phyloP scores from a whole-genome alignment of 148 eudicot species.

The Selenicereus undatus region DNA sequence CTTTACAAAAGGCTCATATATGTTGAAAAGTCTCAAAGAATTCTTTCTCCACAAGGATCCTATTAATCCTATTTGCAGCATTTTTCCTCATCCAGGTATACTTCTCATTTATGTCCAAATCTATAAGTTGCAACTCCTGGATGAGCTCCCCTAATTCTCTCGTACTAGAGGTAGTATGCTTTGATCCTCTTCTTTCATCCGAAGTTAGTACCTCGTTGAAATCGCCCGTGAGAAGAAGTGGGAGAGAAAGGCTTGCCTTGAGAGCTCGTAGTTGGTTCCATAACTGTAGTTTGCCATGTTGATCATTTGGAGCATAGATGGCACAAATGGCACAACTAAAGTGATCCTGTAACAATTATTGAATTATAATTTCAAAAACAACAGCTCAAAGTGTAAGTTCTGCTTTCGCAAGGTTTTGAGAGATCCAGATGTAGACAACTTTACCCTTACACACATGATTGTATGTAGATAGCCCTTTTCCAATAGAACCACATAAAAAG shows the following conservation, averaged over 20 bases:
- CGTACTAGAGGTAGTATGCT: not conserved
- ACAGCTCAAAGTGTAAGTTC: no score
- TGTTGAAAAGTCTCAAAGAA: not conserved
- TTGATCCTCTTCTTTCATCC: not conserved
- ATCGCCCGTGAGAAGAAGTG: not conserved
- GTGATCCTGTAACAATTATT: not conserved
- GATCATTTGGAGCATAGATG: not conserved
- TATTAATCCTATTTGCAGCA: not conserved
- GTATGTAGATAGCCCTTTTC: no score
- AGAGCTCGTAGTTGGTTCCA: not conserved
- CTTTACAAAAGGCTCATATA: not conserved
- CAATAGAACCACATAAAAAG: no score
- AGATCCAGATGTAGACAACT: no score
- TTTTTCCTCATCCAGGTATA: not conserved
- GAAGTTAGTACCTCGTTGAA: not conserved
- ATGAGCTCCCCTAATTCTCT: not conserved
- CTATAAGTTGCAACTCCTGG: not conserved
- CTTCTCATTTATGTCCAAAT: no score
- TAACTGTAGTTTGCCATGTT: not conserved
- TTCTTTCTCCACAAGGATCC: not conserved
- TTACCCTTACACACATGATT: no score
- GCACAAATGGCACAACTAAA: not conserved
- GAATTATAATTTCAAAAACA: no score
- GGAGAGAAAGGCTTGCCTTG: no score
- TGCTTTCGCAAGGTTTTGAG: no score